Base-by-base conservation (phyloP, 352 stramenopile genomes). In the Thraustochytrium sp. region DNA sequence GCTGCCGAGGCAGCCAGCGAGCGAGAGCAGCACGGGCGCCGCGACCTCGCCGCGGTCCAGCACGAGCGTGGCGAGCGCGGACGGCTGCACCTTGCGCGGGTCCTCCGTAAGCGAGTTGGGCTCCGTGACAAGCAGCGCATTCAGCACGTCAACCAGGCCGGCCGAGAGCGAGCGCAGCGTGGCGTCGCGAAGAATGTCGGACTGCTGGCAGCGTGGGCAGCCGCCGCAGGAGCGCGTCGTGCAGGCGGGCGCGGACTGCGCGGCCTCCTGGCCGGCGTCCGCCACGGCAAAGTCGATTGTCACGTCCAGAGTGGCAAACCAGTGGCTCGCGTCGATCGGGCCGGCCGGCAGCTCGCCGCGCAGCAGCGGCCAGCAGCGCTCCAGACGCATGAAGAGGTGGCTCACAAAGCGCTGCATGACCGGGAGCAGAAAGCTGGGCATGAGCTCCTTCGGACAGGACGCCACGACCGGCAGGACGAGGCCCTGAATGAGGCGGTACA, bases 181-280 rank as follows among this genome's bases (percentile, higher is more conserved):
- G 13, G 51, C 51, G 53, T 80, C 68, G 18, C 68, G 68, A 11
- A 51, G n/a, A 1, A 80, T 53, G 34, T 80, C 68, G 23, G 48
- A 34, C 42, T 80, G 68, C 38, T 80, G 68, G 68, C 68, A 80
- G 3, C 68, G 68, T n/a, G 53, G 31, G 68, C 68, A 80, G 9
- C 1, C 26, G 21, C 68, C 68, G 26, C 68, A 80, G 44, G 37
- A 34, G 21, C 51, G 68, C n/a, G 48, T 26, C 23, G n/a, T 11
- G 44, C 68, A 80, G 21, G 44, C 40, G n/a, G 37, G 5, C 3
- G 16, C 21, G 9, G 42, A 9, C 68, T 42, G 21, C 23, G 48
- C 23, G 5, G 44, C 23, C 26, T 23, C 46, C 23, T 80, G 26
- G 11, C 26, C 16, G 21, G 59, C 34, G 34, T 72, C 59, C 18